A percentile compares a stretch with the other conserved stretches of the same genome.
Conservation (phyloP, 2,329 filamentous ascomycete species). For the Thermoascus crustaceus region DNA sequence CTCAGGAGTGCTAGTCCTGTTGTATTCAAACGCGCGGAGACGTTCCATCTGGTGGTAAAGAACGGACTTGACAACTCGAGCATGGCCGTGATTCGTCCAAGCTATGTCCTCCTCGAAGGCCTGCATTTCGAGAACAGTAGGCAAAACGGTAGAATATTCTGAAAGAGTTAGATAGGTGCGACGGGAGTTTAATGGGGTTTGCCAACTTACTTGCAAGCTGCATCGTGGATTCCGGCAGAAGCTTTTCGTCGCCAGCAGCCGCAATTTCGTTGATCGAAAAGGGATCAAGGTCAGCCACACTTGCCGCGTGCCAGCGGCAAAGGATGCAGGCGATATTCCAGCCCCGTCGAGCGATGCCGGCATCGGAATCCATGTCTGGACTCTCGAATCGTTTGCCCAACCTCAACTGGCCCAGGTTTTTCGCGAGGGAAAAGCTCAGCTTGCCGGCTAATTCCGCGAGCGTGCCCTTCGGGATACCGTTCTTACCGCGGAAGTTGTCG, state of each 20-base stretch:
- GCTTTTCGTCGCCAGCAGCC: conserved; percentile 30
- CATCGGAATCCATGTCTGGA: conserved; percentile 32
- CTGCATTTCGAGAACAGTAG: background rate
- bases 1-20: too few relatives aligned
- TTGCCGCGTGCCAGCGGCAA: conserved; percentile 35
- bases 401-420: conserved; percentile 31
- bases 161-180: too few relatives aligned
- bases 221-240: conserved; percentile 27
- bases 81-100: background rate
- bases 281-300: conserved; percentile 32
- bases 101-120: background rate
- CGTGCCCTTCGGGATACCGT: conserved; percentile 32
- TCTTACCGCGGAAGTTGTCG: conserved; percentile 33
- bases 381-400: conserved; percentile 24
- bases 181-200: too few relatives aligned
- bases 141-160: background rate
- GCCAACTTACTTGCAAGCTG: conserved; percentile 31
- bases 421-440: conserved; percentile 32
- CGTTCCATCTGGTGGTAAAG: conserved; percentile 7
- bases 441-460: conserved; percentile 33
- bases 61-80: conserved; percentile 2
- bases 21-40: conserved; percentile 5
- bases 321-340: conserved; percentile 34
- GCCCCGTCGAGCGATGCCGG: conserved; percentile 31
- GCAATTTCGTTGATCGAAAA: conserved; percentile 31